Conservation (phyloP, 495 filamentous ascomycete genomes). For the Neurospora terricola region DNA sequence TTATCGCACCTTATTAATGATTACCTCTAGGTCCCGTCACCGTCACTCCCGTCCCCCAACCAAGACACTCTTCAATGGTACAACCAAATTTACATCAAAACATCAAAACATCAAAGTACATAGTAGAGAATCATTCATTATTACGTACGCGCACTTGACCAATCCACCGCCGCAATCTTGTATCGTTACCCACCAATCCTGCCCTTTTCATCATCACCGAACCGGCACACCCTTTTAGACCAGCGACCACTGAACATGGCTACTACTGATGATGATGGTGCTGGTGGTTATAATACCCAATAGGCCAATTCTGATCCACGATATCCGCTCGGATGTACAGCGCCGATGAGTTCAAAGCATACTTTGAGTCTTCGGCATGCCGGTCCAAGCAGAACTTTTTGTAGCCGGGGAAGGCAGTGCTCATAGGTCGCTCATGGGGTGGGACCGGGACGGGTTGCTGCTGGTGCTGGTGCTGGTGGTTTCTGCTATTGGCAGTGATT, state of each 20-base stretch:
- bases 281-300: background rate
- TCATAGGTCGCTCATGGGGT: background rate
- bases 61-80: background rate
- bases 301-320: background rate
- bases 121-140: background rate
- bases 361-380: background rate
- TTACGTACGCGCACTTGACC: background rate
- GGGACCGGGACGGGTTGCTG: background rate
- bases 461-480: background rate
- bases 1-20: background rate
- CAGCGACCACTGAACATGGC: background rate
- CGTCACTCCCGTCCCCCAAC: background rate
- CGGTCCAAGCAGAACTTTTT: background rate
- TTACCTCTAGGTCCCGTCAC: background rate
- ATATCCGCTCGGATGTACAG: conserved; percentile 8
- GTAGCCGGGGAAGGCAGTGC: background rate
- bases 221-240: background rate
- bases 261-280: background rate
- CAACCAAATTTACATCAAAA: background rate
- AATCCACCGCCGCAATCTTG: background rate
- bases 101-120: background rate
- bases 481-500: background rate
- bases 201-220: background rate
- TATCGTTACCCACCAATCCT: background rate
- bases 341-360: background rate